Evolutionary conservation across 2,329 filamentous ascomycete genomes (phyloP).

Genomic region (Aspergillus versicolor): DNA sequence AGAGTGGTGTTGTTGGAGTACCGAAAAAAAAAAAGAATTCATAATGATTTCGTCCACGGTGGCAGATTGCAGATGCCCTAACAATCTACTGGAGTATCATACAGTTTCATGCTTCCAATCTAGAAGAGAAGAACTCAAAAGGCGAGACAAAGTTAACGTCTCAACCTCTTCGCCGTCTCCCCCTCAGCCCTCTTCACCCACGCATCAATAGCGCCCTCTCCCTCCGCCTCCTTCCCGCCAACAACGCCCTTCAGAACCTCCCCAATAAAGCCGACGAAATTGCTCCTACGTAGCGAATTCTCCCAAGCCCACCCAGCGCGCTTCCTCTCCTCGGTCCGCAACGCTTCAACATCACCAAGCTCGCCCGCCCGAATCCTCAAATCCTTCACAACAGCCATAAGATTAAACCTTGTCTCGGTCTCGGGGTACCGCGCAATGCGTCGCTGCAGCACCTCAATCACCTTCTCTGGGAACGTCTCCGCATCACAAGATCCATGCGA

Average conservation of each 20-base stretch:
- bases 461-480: slow-evolving; percentile 73
- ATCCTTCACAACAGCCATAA: slow-evolving; percentile 89
- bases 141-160: not conserved
- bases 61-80: not conserved
- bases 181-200: slow-evolving; percentile 70
- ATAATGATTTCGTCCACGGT: not conserved
- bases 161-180: slow-evolving; percentile 42
- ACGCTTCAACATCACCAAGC: slow-evolving; percentile 75
- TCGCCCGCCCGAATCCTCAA: slow-evolving; percentile 73
- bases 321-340: slow-evolving; percentile 80
- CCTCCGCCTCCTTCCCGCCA: slow-evolving; percentile 66
- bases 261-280: slow-evolving; percentile 93
- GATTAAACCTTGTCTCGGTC: slow-evolving; percentile 90
- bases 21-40: not conserved
- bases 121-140: not conserved
- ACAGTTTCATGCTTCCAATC: not conserved
- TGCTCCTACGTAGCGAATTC: slow-evolving; percentile 86
- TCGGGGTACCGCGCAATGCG: slow-evolving; percentile 81
- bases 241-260: slow-evolving; percentile 87
- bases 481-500: slow-evolving; percentile 72
- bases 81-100: not conserved
- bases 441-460: slow-evolving; percentile 83
- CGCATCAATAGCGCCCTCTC: slow-evolving; percentile 68
- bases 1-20: not conserved
- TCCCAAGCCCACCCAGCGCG: slow-evolving; percentile 88